Evolutionary conservation across 495 filamentous ascomycete genomes (phyloP).

Genomic region (Extremus antarcticus): DNA sequence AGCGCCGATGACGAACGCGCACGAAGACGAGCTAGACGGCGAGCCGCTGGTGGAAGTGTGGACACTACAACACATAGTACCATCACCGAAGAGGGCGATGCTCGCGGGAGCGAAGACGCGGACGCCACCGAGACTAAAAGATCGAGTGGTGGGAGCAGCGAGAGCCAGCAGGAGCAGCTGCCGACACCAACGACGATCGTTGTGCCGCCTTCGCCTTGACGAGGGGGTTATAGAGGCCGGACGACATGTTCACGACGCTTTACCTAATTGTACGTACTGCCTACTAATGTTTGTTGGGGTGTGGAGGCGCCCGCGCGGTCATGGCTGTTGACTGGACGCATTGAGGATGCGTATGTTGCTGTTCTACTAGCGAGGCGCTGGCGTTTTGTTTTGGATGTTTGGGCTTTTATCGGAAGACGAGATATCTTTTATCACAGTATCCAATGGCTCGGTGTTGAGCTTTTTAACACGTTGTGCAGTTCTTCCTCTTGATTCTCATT

Average conservation of each 20-base stretch:
- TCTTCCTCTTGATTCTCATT: no score
- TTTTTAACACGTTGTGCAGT: no score
- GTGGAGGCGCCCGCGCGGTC: neutral
- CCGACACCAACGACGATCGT: constrained; percentile 12
- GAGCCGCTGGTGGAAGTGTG: constrained; percentile 7
- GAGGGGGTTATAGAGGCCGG: no score
- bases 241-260: neutral
- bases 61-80: constrained; percentile 4
- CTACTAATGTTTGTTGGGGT: neutral
- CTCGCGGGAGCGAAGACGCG: neutral
- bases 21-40: constrained; percentile 9
- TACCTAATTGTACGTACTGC: neutral
- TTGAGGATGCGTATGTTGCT: neutral
- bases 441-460: no score
- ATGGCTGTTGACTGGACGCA: neutral
- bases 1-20: constrained; percentile 6
- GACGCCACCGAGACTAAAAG: neutral
- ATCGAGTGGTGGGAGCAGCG: neutral
- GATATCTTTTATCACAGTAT: neutral
- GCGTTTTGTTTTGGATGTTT: neutral
- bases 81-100: constrained; percentile 5
- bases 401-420: neutral
- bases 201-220: constrained; percentile 13
- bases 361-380: neutral
- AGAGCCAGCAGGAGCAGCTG: neutral